Conservation (phyloP, 176 grass and related monocot species). For the Canna indica region DNA sequence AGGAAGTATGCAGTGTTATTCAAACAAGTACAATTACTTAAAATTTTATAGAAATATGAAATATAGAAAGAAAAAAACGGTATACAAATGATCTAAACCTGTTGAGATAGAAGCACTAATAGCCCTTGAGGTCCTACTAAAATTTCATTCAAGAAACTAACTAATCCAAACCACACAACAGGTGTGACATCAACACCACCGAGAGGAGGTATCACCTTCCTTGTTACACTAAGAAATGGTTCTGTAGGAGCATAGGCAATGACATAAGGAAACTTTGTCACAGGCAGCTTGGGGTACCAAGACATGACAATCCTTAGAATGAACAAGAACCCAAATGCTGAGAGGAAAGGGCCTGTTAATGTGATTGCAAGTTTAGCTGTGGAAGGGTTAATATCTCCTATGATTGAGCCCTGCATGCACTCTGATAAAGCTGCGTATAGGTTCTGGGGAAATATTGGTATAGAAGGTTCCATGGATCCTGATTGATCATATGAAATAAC, state of each 20-base stretch:
- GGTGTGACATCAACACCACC: conserved; percentile 90
- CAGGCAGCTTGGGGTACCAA: conserved; percentile 82
- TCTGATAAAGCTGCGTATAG: neutral
- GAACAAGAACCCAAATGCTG: conserved; percentile 72
- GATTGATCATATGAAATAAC: neutral
- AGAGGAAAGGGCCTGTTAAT: conserved; percentile 58
- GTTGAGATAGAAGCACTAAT: conserved; percentile 72
- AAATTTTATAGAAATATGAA: too few relatives aligned
- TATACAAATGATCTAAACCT: conserved; percentile 25
- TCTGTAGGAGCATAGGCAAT: conserved; percentile 83
- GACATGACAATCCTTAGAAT: conserved; percentile 83
- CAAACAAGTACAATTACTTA: too few relatives aligned
- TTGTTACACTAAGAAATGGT: conserved; percentile 51
- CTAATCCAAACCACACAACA: conserved; percentile 90
- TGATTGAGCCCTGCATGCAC: neutral
- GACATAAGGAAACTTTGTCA: conserved; percentile 69
- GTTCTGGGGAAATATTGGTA: neutral
- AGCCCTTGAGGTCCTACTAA: conserved; percentile 76
- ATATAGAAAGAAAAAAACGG: neutral
- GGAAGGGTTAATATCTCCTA: conserved; percentile 57
- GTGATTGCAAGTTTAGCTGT: conserved; percentile 42
- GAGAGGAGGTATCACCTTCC: conserved; percentile 74
- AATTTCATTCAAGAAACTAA: conserved; percentile 92
- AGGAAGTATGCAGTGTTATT: too few relatives aligned
- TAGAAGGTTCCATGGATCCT: neutral